Evolutionary conservation across 2,329 filamentous ascomycete species (phyloP).

Genomic region (Alternaria conjuncta): DNA sequence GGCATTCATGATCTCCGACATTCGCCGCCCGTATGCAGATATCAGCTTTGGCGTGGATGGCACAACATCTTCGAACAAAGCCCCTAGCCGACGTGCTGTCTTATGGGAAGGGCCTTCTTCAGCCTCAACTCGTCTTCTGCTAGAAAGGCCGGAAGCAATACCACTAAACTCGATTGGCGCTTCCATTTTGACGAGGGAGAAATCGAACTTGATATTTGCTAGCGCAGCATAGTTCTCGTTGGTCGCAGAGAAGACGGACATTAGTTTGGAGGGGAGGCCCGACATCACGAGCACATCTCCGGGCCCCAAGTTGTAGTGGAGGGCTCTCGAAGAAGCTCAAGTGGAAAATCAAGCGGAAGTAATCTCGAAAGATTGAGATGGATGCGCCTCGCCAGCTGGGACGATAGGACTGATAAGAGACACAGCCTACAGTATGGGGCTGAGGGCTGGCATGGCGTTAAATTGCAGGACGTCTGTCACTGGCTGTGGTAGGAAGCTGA

Average conservation of each 20-base stretch:
- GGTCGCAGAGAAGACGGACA: neutral
- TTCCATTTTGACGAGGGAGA: constrained; percentile 51
- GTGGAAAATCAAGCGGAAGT: neutral
- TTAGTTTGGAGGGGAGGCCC: neutral
- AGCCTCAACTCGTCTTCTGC: constrained; percentile 40
- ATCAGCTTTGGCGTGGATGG: constrained; percentile 45
- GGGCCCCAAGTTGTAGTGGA: neutral
- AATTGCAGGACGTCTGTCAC: too few relatives aligned
- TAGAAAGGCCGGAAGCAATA: constrained; percentile 42
- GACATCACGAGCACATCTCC: neutral
- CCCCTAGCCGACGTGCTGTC: constrained; percentile 50
- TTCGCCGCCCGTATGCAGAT: constrained; percentile 45
- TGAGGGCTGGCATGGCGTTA: neutral
- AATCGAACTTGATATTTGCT: constrained; percentile 52
- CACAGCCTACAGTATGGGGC: neutral
- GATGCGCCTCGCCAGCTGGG: neutral
- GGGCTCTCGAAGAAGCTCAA: too few relatives aligned
- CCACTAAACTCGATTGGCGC: constrained; percentile 48
- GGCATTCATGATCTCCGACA: constrained; percentile 21
- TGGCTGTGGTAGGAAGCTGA: neutral
- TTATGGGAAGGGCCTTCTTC: constrained; percentile 49
- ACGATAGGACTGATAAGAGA: neutral
- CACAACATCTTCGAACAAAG: constrained; percentile 47
- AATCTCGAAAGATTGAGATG: neutral
- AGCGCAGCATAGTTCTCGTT: constrained; percentile 20